Evolutionary conservation across 345 rosid species (phyloP).

Genomic region (Noccaea caerulescens): DNA sequence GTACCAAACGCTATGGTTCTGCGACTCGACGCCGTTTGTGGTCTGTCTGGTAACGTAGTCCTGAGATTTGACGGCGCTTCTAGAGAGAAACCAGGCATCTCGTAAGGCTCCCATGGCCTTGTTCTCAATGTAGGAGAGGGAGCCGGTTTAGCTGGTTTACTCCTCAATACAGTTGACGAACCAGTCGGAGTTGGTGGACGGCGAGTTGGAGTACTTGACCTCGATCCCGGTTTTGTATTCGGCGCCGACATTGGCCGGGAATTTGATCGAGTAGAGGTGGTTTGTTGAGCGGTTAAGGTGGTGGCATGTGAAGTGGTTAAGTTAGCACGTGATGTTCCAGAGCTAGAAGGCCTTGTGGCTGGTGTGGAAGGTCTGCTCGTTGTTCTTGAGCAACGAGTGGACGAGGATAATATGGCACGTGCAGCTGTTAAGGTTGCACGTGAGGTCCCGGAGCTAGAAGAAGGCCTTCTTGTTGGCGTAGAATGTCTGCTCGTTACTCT

Average conservation of each 20-base stretch:
- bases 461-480: conserved; percentile 51
- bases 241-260: conserved; percentile 38
- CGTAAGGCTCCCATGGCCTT: conserved; percentile 54
- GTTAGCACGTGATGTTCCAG: conserved; percentile 37
- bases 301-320: conserved; percentile 29
- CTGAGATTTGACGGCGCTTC: conserved; percentile 69
- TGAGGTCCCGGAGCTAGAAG: conserved; percentile 9
- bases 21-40: conserved; percentile 67
- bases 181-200: conserved; percentile 55
- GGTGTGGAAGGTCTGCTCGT: conserved; percentile 58
- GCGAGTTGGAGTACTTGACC: conserved; percentile 66
- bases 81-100: conserved; percentile 63
- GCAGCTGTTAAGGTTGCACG: conserved; percentile 27
- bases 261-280: conserved; percentile 57
- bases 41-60: conserved; percentile 64
- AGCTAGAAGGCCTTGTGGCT: conserved; percentile 45
- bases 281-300: not conserved
- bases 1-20: conserved; percentile 56
- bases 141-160: conserved; percentile 27
- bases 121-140: conserved; percentile 59
- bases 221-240: conserved; percentile 47
- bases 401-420: conserved; percentile 22
- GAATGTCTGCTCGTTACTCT: conserved; percentile 44
- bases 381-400: conserved; percentile 23
- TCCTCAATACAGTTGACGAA: conserved; percentile 21